These are phyloP conservation scores for Neoscytalidium dimidiatum DNA, from an alignment of 2,329 filamentous ascomycete species.

Conservation along the genomic window DNA sequence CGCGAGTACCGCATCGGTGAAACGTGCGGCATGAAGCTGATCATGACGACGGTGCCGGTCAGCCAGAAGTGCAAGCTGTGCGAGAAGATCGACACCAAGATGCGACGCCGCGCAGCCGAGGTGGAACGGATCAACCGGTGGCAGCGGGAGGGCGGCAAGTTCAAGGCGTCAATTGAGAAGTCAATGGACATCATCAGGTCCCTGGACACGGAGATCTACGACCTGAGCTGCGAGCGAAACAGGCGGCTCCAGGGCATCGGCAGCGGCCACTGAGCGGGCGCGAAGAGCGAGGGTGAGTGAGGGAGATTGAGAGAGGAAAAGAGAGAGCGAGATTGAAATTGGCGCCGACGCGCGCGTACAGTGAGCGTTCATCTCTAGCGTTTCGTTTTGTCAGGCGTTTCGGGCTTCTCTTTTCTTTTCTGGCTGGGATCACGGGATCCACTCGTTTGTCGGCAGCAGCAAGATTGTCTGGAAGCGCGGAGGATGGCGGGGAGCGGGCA, in stretches of 20 bases:
- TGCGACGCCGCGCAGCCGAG: constrained; percentile 74
- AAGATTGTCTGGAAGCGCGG: constrained; percentile 26
- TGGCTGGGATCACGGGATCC: constrained; percentile 31
- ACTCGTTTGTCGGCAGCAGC: constrained; percentile 27
- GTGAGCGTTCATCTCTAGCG: constrained; percentile 18
- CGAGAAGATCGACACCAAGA: constrained; percentile 85
- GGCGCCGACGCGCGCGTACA: not conserved
- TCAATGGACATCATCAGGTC: constrained; percentile 71
- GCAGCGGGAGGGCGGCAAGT: constrained; percentile 67
- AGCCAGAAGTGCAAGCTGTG: constrained; percentile 77
- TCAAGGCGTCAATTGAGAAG: constrained; percentile 64
- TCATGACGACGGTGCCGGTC: constrained; percentile 71
- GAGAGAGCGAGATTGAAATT: constrained; percentile 23
- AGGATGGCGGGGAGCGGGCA: constrained; percentile 30
- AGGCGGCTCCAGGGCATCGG: constrained; percentile 33
- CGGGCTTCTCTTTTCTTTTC: constrained; percentile 2
- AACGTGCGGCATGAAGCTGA: constrained; percentile 91
- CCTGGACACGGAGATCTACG: constrained; percentile 68
- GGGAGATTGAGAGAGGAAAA: too few species aligned
- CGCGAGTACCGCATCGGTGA: constrained; percentile 95
- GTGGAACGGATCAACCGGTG: constrained; percentile 73
- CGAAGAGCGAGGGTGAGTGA: too few species aligned
- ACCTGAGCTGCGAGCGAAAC: constrained; percentile 61
- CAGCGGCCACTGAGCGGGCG: constrained; percentile 24
- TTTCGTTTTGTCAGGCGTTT: constrained; percentile 20